Percentiles rank a stretch among this genome's conserved stretches.
These are phyloP conservation scores for Eucalyptus curtisii DNA, from an alignment of 345 rosid species.

Conservation along the genomic window DNA sequence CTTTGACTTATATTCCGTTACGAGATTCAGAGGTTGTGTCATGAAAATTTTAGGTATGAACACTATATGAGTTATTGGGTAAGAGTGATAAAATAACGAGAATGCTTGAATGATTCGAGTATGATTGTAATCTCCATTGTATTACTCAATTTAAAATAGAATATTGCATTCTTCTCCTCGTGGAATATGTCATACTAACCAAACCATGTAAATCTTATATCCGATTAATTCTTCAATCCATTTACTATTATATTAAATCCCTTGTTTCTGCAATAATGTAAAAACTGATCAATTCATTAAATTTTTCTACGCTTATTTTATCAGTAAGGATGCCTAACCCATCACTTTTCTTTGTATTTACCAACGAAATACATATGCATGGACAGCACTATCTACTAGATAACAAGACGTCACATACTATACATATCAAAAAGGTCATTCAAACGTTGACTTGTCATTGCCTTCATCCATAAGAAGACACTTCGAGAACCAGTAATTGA, in stretches of 20 bases:
- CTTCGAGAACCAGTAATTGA: neutral
- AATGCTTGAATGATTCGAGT: neutral
- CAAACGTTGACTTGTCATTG: neutral
- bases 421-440: neutral
- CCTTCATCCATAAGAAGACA: neutral
- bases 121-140: neutral
- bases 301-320: neutral
- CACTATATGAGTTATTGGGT: neutral
- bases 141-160: neutral
- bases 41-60: neutral
- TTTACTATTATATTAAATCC: neutral
- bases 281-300: neutral
- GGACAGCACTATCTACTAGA: neutral
- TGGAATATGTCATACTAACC: neutral
- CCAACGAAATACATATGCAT: neutral
- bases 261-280: neutral
- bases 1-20: neutral
- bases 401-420: neutral
- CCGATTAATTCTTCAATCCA: neutral
- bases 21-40: neutral
- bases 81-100: rapidly evolving
- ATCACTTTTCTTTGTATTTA: neutral
- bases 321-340: neutral
- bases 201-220: neutral
- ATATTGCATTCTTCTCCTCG: neutral